Conservation (phyloP, 441 rosid genomes). For the Jatropha podagrica region DNA sequence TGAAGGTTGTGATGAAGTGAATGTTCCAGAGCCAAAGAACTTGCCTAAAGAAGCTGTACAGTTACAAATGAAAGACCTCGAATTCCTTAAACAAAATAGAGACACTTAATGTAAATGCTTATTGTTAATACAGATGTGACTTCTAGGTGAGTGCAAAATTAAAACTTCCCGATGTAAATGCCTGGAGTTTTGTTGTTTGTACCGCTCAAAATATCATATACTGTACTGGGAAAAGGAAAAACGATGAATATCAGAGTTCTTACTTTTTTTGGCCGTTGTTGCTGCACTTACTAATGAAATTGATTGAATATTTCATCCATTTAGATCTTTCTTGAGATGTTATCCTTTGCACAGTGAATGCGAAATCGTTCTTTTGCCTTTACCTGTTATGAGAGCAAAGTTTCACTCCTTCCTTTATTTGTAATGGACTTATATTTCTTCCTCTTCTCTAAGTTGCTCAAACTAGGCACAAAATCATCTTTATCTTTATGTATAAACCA, state of each 20-base stretch:
- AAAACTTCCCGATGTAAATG: not conserved
- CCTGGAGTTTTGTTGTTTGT: slow-evolving; percentile 10
- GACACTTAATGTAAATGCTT: slow-evolving; percentile 35
- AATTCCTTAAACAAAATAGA: slow-evolving; percentile 73
- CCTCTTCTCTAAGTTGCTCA: too few relatives aligned
- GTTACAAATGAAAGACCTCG: slow-evolving; percentile 92
- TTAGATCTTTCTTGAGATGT: not conserved
- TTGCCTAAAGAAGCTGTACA: slow-evolving; percentile 73
- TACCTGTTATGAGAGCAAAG: not conserved
- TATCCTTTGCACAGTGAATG: not conserved
- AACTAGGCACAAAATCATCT: too few relatives aligned
- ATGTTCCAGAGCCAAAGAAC: slow-evolving; percentile 46
- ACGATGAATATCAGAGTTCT: not conserved
- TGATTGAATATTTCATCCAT: not conserved
- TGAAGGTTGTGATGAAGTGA: slow-evolving; percentile 52
- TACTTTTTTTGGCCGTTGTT: not conserved
- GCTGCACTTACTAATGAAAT: not conserved
- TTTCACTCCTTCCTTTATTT: not conserved
- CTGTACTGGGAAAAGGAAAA: not conserved
- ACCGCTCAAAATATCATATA: not conserved
- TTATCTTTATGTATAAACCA: too few relatives aligned
- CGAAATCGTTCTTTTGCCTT: not conserved
- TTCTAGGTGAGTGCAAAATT: slow-evolving; percentile 1
- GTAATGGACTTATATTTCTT: not conserved
- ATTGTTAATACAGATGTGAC: not conserved